Evolutionary conservation across 371 early-diverging fungal genomes (phyloP).

Genomic region (Mucor lusitanicus): DNA sequence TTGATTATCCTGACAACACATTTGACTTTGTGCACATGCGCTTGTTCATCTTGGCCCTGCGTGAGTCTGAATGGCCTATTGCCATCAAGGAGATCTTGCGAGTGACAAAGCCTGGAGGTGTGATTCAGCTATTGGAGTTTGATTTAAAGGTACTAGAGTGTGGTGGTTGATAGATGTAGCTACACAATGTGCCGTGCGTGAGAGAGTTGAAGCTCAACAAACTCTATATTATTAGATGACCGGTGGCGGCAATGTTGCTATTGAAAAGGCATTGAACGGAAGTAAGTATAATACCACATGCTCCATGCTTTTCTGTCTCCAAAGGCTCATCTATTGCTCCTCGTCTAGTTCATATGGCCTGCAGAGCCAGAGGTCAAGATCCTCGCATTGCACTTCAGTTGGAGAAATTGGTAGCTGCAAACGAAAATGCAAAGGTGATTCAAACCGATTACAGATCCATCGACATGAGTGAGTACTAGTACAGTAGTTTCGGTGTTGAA

Average conservation of each 20-base stretch:
- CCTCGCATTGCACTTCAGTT: conserved; percentile 21
- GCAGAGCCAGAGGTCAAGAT: conserved; percentile 24
- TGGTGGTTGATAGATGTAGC: neutral
- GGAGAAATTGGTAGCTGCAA: conserved; percentile 8
- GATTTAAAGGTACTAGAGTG: conserved; percentile 17
- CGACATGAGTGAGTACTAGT: conserved; percentile 32
- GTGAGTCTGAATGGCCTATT: conserved; percentile 18
- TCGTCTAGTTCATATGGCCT: conserved; percentile 15
- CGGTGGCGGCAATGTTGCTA: neutral
- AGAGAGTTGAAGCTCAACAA: neutral
- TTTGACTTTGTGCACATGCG: conserved; percentile 26
- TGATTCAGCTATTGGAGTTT: conserved; percentile 9
- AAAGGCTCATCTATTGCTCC: neutral
- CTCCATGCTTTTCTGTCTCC: too few species aligned
- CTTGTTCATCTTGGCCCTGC: conserved; percentile 13
- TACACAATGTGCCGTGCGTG: neutral
- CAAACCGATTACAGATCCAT: conserved; percentile 16
- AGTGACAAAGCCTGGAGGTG: conserved; percentile 20
- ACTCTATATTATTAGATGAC: conserved; percentile 2
- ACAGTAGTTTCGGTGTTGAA: neutral
- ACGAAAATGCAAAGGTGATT: conserved; percentile 14
- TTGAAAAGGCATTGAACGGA: neutral
- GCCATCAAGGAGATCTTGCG: conserved; percentile 16
- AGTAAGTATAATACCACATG: neutral
- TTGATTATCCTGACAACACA: conserved; percentile 18